Evolutionary conservation across 306 rosid genomes (phyloP).

Genomic region (Clitoria ternatea): DNA sequence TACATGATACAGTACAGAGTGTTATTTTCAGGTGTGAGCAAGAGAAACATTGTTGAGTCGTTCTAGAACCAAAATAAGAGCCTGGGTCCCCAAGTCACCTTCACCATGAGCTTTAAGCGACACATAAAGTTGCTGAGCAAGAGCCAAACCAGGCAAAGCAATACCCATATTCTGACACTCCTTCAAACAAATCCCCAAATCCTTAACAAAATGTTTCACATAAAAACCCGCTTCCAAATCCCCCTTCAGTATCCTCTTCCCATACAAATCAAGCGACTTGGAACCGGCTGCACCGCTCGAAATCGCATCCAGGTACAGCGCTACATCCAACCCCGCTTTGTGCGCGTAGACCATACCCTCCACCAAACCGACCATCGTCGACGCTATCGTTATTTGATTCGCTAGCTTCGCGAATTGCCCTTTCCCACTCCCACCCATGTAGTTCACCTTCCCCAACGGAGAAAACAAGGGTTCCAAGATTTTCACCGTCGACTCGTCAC

Average conservation of each 20-base stretch:
- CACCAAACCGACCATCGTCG: constrained; percentile 78
- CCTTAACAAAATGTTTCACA: constrained; percentile 82
- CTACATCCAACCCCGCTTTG: constrained; percentile 72
- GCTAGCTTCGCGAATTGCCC: constrained; percentile 90
- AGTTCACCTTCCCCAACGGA: constrained; percentile 66
- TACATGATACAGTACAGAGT: no score
- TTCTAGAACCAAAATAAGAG: constrained; percentile 64
- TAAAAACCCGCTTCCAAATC: constrained; percentile 77
- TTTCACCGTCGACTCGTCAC: constrained; percentile 38
- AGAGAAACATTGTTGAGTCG: constrained; percentile 70
- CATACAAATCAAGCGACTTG: constrained; percentile 54
- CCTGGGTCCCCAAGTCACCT: constrained; percentile 75
- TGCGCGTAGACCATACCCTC: constrained; percentile 82
- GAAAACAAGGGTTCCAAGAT: constrained; percentile 42
- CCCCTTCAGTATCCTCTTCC: constrained; percentile 58
- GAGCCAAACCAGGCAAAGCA: constrained; percentile 75
- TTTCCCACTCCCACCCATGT: constrained; percentile 75
- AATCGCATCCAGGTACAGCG: constrained; percentile 54
- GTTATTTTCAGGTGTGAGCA: background rate
- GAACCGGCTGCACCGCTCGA: constrained; percentile 79
- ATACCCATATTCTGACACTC: constrained; percentile 78
- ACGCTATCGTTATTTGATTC: constrained; percentile 65
- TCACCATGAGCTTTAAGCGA: constrained; percentile 82
- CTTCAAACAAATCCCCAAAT: constrained; percentile 82
- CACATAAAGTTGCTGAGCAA: constrained; percentile 78